These are phyloP conservation scores for Phytomonas serpens DNA, from an alignment of 208 protist species.

Conservation along the genomic window DNA sequence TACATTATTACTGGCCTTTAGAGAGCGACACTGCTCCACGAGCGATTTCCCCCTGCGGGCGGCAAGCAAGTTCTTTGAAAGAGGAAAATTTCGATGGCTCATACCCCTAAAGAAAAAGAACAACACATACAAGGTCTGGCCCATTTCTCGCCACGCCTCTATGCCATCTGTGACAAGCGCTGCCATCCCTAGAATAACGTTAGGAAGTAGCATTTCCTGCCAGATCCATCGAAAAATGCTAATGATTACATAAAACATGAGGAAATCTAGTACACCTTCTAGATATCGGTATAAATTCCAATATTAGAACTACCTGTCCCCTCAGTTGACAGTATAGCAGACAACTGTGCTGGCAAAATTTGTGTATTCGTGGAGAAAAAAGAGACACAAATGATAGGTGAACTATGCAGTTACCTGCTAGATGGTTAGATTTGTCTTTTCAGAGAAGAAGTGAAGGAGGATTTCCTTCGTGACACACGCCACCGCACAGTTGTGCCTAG, in stretches of 20 bases:
- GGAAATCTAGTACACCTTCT: not conserved
- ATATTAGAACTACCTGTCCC: not conserved
- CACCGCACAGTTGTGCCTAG: not conserved
- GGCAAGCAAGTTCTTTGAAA: constrained; percentile 15
- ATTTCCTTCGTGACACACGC: not conserved
- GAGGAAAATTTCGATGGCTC: constrained; percentile 66
- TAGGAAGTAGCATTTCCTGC: constrained; percentile 35
- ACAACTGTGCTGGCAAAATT: not conserved
- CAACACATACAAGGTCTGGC: constrained; percentile 47
- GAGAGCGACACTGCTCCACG: not conserved
- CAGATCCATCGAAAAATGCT: constrained; percentile 32
- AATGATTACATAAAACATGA: constrained; percentile 22
- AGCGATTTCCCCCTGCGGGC: constrained; percentile 13
- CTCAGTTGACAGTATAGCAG: not conserved
- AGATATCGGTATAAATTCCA: not conserved
- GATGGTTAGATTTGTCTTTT: not conserved
- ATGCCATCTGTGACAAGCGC: constrained; percentile 46
- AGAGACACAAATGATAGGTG: not conserved
- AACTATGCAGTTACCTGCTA: not conserved
- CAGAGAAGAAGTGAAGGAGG: not conserved
- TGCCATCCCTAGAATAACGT: constrained; percentile 33
- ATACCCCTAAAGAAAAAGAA: constrained; percentile 53
- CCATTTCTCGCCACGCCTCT: constrained; percentile 36
- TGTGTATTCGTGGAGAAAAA: not conserved
- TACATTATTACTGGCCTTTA: not conserved